phyloP scores from a whole-genome alignment of 108 stramenopile species.

The Mayamaea pseudoterrestris region DNA sequence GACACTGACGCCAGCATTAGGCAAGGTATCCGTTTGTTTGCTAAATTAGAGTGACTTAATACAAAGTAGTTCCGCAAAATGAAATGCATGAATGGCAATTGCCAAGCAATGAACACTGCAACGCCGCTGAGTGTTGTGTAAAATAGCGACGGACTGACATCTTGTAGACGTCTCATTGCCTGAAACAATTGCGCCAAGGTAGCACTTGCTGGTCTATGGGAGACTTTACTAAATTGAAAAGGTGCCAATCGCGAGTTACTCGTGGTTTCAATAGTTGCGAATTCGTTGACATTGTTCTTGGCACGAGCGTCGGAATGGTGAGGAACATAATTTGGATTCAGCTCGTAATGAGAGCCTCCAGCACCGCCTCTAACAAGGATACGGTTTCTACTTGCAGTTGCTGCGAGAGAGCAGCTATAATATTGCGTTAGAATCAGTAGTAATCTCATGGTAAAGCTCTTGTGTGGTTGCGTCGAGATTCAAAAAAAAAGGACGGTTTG shows the following conservation, averaged over 20 bases:
- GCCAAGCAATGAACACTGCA: constrained; percentile 1
- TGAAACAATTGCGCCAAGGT: background rate
- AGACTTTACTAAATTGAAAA: no score
- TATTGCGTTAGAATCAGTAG: no score
- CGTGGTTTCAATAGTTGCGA: background rate
- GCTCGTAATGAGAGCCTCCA: background rate
- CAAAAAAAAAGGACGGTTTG: no score
- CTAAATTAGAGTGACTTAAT: constrained; percentile 24
- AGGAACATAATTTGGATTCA: constrained; percentile 1
- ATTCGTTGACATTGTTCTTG: background rate
- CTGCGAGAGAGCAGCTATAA: no score
- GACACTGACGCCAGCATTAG: constrained; percentile 44
- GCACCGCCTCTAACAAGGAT: background rate
- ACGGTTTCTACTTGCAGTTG: no score
- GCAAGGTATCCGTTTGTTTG: constrained; percentile 20
- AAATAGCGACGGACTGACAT: constrained; percentile 10
- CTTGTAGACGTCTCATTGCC: no score
- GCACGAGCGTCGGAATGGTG: background rate
- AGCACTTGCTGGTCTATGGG: no score
- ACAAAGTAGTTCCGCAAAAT: constrained; percentile 9
- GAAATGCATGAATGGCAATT: constrained; percentile 16
- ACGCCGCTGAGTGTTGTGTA: constrained; percentile 9
- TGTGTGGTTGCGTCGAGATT: no score
- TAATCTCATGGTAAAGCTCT: no score
- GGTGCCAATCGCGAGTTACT: background rate